These are phyloP conservation scores for Phascolomyces articulosus DNA, from an alignment of 371 early-diverging fungal species.

Conservation along the genomic window DNA sequence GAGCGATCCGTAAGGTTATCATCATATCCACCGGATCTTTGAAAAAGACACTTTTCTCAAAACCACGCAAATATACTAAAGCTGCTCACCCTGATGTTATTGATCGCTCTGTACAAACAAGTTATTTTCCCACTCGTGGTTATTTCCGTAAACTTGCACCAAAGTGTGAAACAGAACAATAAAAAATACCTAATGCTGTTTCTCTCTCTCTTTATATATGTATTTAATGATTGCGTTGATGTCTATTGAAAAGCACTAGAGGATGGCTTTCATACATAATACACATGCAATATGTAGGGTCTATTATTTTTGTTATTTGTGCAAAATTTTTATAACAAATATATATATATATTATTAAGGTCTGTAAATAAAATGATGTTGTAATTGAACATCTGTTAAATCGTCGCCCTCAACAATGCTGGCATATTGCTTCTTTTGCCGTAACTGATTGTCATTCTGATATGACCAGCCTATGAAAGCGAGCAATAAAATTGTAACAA, in stretches of 20 bases:
- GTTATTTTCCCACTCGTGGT: slow-evolving; percentile 12
- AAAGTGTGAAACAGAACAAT: background rate
- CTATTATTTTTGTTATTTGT: no score
- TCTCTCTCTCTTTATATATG: no score
- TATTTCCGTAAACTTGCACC: slow-evolving; percentile 10
- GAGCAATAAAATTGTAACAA: background rate
- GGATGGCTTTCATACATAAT: no score
- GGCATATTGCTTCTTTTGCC: background rate
- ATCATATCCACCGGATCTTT: background rate
- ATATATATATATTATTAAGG: background rate
- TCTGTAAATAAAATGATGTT: background rate
- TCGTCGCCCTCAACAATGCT: background rate
- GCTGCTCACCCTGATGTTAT: slow-evolving; percentile 4
- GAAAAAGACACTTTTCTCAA: slow-evolving; percentile 14
- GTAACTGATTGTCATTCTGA: background rate
- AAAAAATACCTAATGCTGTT: background rate
- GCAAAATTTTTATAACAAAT: no score
- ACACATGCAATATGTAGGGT: no score
- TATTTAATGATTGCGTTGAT: no score
- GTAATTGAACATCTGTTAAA: background rate
- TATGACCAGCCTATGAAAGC: background rate
- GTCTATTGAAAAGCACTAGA: no score
- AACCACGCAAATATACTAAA: slow-evolving; percentile 1
- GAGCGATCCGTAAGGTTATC: slow-evolving; percentile 14
- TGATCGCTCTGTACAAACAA: slow-evolving; percentile 10